Conservation (phyloP, 2,329 filamentous ascomycete species). For the Fusarium cyanostomum region DNA sequence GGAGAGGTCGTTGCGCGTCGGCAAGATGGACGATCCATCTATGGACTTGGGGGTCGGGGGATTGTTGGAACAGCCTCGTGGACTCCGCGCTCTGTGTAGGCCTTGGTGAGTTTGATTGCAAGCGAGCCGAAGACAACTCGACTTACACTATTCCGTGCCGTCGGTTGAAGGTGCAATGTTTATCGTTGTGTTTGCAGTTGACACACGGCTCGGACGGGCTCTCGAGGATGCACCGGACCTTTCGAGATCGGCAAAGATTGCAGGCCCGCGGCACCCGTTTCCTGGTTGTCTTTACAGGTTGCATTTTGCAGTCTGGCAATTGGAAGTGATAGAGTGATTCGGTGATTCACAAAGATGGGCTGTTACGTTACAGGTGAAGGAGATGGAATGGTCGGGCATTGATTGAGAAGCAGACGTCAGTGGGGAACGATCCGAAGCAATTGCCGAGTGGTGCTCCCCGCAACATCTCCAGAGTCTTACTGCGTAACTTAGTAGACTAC, state of each 20-base stretch:
- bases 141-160: conserved; percentile 29
- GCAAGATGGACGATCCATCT: not conserved
- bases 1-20: not conserved
- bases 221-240: conserved; percentile 41
- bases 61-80: not conserved
- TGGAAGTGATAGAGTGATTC: too few relatives aligned
- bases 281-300: conserved; percentile 16
- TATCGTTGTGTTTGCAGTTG: conserved; percentile 41
- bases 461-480: too few relatives aligned
- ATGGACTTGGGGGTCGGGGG: conserved; percentile 11
- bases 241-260: conserved; percentile 35
- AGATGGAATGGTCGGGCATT: not conserved
- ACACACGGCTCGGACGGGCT: conserved; percentile 34
- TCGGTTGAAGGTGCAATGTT: conserved; percentile 36
- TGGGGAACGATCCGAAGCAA: conserved; percentile 19
- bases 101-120: not conserved
- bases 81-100: conserved; percentile 11
- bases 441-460: conserved; percentile 25
- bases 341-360: not conserved
- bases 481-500: too few relatives aligned
- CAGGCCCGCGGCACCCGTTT: conserved; percentile 38
- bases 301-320: too few relatives aligned
- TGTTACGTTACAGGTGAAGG: not conserved
- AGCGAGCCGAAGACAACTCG: not conserved
- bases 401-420: conserved; percentile 25